Conservation (phyloP, 2,329 filamentous ascomycete species). For the Trichoderma sp. region DNA sequence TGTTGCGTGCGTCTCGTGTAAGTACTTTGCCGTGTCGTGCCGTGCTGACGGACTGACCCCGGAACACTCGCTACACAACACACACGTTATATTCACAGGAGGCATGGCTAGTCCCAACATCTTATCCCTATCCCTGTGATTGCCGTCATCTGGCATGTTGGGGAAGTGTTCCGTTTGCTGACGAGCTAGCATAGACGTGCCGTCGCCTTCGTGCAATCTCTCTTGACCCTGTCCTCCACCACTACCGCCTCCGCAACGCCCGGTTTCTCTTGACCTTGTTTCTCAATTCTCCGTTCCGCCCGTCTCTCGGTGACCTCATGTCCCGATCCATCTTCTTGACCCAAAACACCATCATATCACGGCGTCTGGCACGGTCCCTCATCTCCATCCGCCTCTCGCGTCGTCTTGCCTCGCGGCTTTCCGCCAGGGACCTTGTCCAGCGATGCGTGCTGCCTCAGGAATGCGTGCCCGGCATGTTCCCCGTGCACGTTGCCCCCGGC, state of each 20-base stretch:
- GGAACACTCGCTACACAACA: not conserved
- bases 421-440: constrained; percentile 60
- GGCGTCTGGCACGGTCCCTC: constrained; percentile 62
- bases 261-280: constrained; percentile 56
- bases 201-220: constrained; percentile 64
- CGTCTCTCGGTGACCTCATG: constrained; percentile 63
- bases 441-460: constrained; percentile 66
- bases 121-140: not conserved
- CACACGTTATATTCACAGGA: not conserved
- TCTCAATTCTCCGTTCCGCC: constrained; percentile 58
- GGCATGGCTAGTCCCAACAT: not conserved
- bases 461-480: constrained; percentile 53
- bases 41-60: not conserved
- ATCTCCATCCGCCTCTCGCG: constrained; percentile 66
- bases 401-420: constrained; percentile 60
- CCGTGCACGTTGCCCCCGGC: constrained; percentile 54
- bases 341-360: constrained; percentile 64
- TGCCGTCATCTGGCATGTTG: not conserved
- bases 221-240: constrained; percentile 65
- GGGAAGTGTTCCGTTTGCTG: not conserved
- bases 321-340: constrained; percentile 67
- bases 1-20: constrained; percentile 59
- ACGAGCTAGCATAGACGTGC: constrained; percentile 50
- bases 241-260: constrained; percentile 59
- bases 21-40: constrained; percentile 31